Base-by-base conservation (phyloP, 306 rosid genomes). In the Geum urbanum region DNA sequence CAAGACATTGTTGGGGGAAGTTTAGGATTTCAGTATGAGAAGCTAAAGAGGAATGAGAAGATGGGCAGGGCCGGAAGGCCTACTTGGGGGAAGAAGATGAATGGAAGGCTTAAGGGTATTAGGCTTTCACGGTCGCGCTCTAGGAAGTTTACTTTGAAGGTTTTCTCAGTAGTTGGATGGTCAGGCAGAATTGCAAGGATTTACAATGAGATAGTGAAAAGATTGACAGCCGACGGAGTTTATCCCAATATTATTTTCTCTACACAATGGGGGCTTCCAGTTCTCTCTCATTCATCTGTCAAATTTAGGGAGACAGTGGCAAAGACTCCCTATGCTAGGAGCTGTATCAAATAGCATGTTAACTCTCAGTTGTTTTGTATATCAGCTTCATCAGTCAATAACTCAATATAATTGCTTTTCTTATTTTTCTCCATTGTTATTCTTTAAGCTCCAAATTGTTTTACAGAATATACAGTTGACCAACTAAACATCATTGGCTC, bases 261-360 rank as follows among this genome's bases (percentile, higher is more conserved):
- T 9, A 71, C 91, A 22, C 88, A 92, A 7, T 84, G 84, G 96
- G 98, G 95, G 18, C 76, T 89, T 67, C 95, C 96, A 14, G 81
- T 81, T 84, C 48, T 89, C 0, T 80, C 87, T 71, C 86, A 84
- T 70, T 75, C 85, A 8, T 82, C 89, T 54, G 44, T 62, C 10
- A 66, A 74, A 7, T 76, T 78, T 49, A 76, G 76, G 63, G 63
- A 56, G 41, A 57, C 18, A 5, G 54, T 59, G 27, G 22, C 64
- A 35, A 59, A 37, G 45, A 5, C 45, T 59, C 45, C 64, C 22
- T 35, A 35, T 35, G 45, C 22, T 43, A 56, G 74, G 65, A 44
- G 49, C 65, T 51, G 46, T 22, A 52, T 64, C 65, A 52, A 41
- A 51, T 53, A 73, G 52, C 64, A 64, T 63, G 22, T 39, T 9